Base-by-base conservation (phyloP, 2,329 filamentous ascomycete genomes). In the Aphanocladium album region DNA sequence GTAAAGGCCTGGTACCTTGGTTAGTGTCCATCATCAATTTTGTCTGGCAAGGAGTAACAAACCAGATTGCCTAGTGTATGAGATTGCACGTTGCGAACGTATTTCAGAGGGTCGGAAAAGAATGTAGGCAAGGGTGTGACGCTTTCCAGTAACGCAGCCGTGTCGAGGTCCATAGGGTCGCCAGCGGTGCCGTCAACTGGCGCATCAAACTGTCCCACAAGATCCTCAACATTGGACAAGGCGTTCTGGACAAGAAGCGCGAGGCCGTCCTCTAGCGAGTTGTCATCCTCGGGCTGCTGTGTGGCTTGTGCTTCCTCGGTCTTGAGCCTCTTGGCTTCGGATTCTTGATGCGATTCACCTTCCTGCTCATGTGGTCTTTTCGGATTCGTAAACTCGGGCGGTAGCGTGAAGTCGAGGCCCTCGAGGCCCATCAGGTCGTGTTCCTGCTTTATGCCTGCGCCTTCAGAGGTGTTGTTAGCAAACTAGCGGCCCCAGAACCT, bases 41-140 rank as follows among this genome's bases (percentile, higher is more conserved):
- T 23, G 11, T 25, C 19, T 11, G 7, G 19, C 19, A 16, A 8
- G 14, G 14, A 45, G 21, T 5, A 60, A 71, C 76, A 62, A 70
- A 79, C 76, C 65, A 77, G 63, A 63, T 75, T 77, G 12, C 74
- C 74, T 30, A 79, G 71, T 66, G 75, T 70, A 65, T 75, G 69
- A 27, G 74, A 62, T 57, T 72, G 77, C 59, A 71, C 70, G 45
- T 71, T 69, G 63, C 73, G 74, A 62, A 77, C 68, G 62, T 73
- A 75, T 60, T 72, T 72, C 30, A 71, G 63, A 23, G 76, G 76
- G 33, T 76, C 74, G 30, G 68, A 67, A 17, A 70, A 65, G 60
- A 77, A 76, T 2, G 69, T 66, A 11, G 71, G 62, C 27, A 68
- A 67, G 9, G 69, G 62, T 6, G 65, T 67, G n/a, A 69, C 63